phyloP scores from a whole-genome alignment of 2,329 filamentous ascomycete species.

The Dactylella cylindrospora region DNA sequence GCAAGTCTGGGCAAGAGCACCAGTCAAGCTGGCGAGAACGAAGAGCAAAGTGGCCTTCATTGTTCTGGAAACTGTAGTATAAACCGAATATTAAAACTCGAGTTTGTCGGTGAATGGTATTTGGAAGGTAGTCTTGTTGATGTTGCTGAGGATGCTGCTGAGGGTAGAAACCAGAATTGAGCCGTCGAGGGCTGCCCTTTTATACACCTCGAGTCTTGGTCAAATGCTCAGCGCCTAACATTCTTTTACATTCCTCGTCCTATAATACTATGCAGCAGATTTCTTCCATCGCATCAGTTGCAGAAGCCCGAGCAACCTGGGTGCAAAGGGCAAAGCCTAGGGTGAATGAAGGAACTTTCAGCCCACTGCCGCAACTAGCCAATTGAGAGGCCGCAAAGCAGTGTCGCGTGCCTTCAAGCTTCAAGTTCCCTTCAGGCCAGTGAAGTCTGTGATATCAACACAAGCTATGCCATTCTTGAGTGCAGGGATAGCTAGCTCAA shows the following conservation, averaged over 20 bases:
- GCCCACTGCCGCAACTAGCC: not conserved
- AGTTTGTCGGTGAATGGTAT: not conserved
- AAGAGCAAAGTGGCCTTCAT: constrained; percentile 35
- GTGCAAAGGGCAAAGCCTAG: no score
- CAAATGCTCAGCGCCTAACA: no score
- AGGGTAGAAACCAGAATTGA: not conserved
- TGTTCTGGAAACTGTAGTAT: no score
- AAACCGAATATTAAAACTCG: no score
- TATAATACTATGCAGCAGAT: no score
- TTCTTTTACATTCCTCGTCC: no score
- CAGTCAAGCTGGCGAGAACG: constrained; percentile 14
- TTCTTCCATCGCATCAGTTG: no score
- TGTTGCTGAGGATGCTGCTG: constrained; percentile 10
- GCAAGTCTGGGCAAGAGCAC: constrained; percentile 35
- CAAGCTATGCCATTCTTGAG: no score
- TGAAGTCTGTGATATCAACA: not conserved
- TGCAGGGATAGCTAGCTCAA: constrained; percentile 4
- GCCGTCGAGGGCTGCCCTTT: constrained; percentile 2
- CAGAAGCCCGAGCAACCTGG: no score
- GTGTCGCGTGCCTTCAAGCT: constrained; percentile 27
- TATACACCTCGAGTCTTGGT: no score
- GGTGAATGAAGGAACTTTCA: no score
- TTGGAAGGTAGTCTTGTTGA: not conserved
- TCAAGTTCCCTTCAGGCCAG: not conserved
- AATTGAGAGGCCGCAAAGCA: not conserved